phyloP scores from a whole-genome alignment of 192 early-diverging fungal species.

The Coemansia sp. region DNA sequence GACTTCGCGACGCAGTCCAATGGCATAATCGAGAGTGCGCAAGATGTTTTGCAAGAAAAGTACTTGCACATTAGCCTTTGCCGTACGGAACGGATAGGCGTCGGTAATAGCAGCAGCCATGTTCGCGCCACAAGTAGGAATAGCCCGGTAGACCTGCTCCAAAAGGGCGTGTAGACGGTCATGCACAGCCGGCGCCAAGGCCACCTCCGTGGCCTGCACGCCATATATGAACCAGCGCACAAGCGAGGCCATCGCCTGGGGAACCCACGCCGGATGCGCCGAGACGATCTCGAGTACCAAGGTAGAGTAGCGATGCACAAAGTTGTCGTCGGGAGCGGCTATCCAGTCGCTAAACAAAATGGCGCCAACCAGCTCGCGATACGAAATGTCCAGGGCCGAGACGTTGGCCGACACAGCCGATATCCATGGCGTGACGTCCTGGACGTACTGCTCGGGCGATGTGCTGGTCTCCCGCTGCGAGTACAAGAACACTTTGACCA shows the following conservation, averaged over 20 bases:
- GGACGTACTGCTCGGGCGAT: slow-evolving; percentile 18
- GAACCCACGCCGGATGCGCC: slow-evolving; percentile 40
- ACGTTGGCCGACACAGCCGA: slow-evolving; percentile 33
- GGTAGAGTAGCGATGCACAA: slow-evolving; percentile 39
- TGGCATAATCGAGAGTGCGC: slow-evolving; percentile 72
- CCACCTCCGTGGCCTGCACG: slow-evolving; percentile 8
- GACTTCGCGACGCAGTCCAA: slow-evolving; percentile 65
- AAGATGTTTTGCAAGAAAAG: slow-evolving; percentile 69
- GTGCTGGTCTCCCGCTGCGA: slow-evolving; percentile 9
- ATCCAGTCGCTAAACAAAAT: slow-evolving; percentile 45
- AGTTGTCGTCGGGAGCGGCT: slow-evolving; percentile 17
- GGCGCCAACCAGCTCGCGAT: slow-evolving; percentile 33
- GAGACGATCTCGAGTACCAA: slow-evolving; percentile 37
- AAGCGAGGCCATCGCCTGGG: slow-evolving; percentile 30
- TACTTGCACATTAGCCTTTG: slow-evolving; percentile 25
- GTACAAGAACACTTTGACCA: slow-evolving; percentile 39
- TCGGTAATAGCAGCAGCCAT: slow-evolving; percentile 24
- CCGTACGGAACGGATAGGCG: slow-evolving; percentile 23
- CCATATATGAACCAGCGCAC: slow-evolving; percentile 43
- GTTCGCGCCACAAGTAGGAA: slow-evolving; percentile 40
- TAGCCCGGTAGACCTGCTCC: slow-evolving; percentile 27
- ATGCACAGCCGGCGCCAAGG: slow-evolving; percentile 18
- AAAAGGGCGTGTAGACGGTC: slow-evolving; percentile 25
- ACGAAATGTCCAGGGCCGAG: slow-evolving; percentile 22
- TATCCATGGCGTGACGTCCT: slow-evolving; percentile 38